These are phyloP conservation scores for Erythrobasidium hasegawianum DNA, from an alignment of 1,284 basidiomycete species.

Conservation along the genomic window DNA sequence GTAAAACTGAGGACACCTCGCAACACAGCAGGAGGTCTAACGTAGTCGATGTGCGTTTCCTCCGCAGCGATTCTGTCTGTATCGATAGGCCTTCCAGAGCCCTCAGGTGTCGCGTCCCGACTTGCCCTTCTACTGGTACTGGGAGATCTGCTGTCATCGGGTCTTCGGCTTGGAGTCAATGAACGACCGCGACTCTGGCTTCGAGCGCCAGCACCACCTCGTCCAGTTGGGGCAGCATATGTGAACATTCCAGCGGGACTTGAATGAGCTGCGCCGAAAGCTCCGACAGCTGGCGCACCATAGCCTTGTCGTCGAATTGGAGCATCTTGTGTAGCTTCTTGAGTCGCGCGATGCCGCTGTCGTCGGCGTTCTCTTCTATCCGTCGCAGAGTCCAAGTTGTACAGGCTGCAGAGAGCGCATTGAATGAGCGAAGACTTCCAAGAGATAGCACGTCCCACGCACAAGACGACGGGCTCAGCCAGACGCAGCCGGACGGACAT, in stretches of 20 bases:
- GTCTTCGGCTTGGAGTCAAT: neutral
- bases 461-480: slow-evolving; percentile 28
- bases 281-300: neutral
- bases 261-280: neutral
- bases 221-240: slow-evolving; percentile 19
- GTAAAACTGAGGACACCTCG: slow-evolving; percentile 81
- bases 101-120: neutral
- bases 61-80: neutral
- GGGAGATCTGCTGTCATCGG: slow-evolving; percentile 3
- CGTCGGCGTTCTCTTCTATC: slow-evolving; percentile 21
- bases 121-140: neutral
- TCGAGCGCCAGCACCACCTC: slow-evolving; percentile 28
- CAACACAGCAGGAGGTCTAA: slow-evolving; percentile 65
- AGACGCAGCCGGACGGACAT: slow-evolving; percentile 6
- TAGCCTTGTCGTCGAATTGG: slow-evolving; percentile 3
- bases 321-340: slow-evolving; percentile 11
- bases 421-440: neutral
- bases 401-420: slow-evolving; percentile 7
- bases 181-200: slow-evolving; percentile 17
- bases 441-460: neutral
- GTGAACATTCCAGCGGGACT: neutral
- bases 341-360: slow-evolving; percentile 22
- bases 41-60: slow-evolving; percentile 17
- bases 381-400: slow-evolving; percentile 31
- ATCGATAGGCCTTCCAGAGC: neutral